Conservation (phyloP, 2,329 filamentous ascomycete species). For the Neonectria faginata region DNA sequence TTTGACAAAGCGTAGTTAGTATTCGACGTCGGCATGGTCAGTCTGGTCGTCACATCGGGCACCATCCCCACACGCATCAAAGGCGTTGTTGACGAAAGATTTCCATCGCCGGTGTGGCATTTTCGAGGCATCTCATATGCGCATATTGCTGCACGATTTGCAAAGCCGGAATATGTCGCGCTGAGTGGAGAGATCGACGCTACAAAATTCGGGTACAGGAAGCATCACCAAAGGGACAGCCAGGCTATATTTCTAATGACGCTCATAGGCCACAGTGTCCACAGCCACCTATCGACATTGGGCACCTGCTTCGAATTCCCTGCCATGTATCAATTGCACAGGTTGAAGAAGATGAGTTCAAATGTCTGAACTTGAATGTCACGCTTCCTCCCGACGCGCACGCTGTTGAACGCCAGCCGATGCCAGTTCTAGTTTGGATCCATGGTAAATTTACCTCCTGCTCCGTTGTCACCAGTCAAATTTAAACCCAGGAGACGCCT, state of each 20-base stretch:
- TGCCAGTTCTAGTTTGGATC: constrained; percentile 60
- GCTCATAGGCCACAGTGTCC: constrained; percentile 54
- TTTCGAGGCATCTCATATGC: too few relatives aligned
- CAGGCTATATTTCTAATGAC: neutral
- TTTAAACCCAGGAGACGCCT: too few relatives aligned
- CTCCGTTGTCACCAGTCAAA: neutral
- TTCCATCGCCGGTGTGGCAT: too few relatives aligned
- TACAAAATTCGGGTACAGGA: constrained; percentile 14
- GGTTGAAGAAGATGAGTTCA: constrained; percentile 56
- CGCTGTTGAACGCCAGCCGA: neutral
- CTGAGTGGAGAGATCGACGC: neutral
- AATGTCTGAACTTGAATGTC: constrained; percentile 58
- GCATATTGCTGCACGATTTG: too few relatives aligned
- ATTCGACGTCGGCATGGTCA: too few relatives aligned
- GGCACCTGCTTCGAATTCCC: constrained; percentile 57
- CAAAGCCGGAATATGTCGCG: too few relatives aligned
- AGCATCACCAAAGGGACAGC: neutral
- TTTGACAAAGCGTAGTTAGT: too few relatives aligned
- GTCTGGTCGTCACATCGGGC: too few relatives aligned
- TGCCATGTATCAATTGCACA: constrained; percentile 36
- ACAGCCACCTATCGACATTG: constrained; percentile 54
- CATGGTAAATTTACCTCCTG: constrained; percentile 48
- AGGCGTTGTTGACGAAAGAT: too few relatives aligned
- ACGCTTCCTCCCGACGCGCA: constrained; percentile 41
- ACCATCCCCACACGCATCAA: too few relatives aligned